Evolutionary conservation across 2,329 filamentous ascomycete genomes (phyloP).

Genomic region (Monosporascus sp.): DNA sequence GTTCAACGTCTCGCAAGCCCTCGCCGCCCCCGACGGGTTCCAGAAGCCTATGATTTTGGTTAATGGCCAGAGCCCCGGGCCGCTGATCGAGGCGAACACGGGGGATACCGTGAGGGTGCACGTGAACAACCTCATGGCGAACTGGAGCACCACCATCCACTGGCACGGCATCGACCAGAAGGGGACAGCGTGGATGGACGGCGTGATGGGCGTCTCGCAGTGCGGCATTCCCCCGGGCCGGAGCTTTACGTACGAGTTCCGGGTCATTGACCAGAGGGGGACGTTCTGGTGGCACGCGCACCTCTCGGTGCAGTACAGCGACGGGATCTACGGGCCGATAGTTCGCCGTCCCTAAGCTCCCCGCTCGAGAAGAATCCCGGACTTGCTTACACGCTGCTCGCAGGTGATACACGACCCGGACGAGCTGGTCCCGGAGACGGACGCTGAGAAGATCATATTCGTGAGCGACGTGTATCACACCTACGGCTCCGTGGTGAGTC

Average conservation of each 20-base stretch:
- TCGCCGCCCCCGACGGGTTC: conserved; percentile 30
- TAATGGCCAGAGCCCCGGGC: conserved; percentile 38
- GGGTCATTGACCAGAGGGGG: conserved; percentile 33
- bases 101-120: conserved; percentile 37
- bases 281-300: conserved; percentile 58
- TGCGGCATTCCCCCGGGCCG: conserved; percentile 52
- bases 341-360: conserved; percentile 28
- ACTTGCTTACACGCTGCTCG: no score
- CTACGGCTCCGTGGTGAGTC: conserved; percentile 26
- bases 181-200: conserved; percentile 61
- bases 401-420: conserved; percentile 32
- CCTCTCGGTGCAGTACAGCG: conserved; percentile 54
- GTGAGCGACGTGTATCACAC: conserved; percentile 35
- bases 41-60: conserved; percentile 33
- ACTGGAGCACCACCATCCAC: conserved; percentile 50
- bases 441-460: conserved; percentile 33
- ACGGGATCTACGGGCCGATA: conserved; percentile 58
- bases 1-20: conserved; percentile 28
- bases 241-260: conserved; percentile 57
- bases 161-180: conserved; percentile 66
- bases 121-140: conserved; percentile 33
- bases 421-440: conserved; percentile 22
- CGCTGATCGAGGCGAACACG: conserved; percentile 37
- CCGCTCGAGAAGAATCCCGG: conserved; percentile 1
- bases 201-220: conserved; percentile 55